Evolutionary conservation across 345 rosid species (phyloP), one percentile per base, ranked within the genome.

Genomic region (Hibiscus trionum): DNA sequence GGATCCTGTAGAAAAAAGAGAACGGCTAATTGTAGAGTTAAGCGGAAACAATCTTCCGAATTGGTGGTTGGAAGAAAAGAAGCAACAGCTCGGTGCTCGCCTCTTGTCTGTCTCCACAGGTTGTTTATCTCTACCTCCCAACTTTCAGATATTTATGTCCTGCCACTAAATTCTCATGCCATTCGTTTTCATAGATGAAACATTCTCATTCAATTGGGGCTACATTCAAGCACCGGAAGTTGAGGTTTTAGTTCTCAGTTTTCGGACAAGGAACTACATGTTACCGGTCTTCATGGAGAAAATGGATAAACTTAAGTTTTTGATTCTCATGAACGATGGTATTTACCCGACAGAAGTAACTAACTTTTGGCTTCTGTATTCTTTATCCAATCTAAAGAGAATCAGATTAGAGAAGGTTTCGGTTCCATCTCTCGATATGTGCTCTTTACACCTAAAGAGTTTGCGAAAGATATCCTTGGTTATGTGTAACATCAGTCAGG

Each of bases 271-370:
- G 72, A 44, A 75, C 12, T 85, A 79, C 74, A 44, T 74, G 4
- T 75, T 93, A 42, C 92, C 96, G 7, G 66, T 31, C 39, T 90
- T 84, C 78, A 78, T 88, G 39, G 74, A 72, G 50, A 67, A 72
- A 75, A 84, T 85, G 87, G 61, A 27, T 64, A 84, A 77, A 47
- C 68, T 88, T 19, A 86, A 80, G 83, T 88, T 80, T 61, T n/a
- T 90, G 77, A 66, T 65, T 0, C 75, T 88, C 72, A 75, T 76
- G 53, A 84, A 83, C 61, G 39, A 70, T 7, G 80, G 88, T 71
- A 62, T 71, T 74, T 74, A 11, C 31, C 77, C 82, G 0, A 61
- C 87, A 0, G 81, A 75, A 72, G 9, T 88, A 39, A 66, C 47
- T n/a, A 85, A 86, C 2, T 83, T 85, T 33, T 68, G n/a, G 8